Evolutionary conservation across 2,329 filamentous ascomycete species (phyloP).

Genomic region (Fusarium sp.): DNA sequence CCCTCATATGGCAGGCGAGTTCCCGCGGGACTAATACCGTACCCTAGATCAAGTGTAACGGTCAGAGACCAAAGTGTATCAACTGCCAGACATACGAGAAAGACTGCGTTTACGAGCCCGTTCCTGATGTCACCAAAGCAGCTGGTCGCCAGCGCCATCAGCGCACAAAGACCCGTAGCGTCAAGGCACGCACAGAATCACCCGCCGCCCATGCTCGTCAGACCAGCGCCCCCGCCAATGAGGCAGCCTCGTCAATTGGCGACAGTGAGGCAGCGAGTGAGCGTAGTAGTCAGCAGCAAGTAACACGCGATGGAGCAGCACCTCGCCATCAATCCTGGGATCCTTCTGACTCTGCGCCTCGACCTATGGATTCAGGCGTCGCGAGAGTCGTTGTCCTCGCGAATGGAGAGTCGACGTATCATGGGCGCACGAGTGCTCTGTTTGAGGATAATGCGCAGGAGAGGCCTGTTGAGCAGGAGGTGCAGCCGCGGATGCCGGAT

Average conservation of each 20-base stretch:
- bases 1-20: not conserved
- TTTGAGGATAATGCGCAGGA: slow-evolving; percentile 53
- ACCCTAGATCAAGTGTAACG: slow-evolving; percentile 62
- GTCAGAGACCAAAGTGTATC: slow-evolving; percentile 26
- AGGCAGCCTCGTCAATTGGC: not conserved
- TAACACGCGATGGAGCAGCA: slow-evolving; percentile 7
- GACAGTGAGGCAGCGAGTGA: slow-evolving; percentile 1
- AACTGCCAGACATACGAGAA: slow-evolving; percentile 33
- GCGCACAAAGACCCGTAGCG: slow-evolving; percentile 24
- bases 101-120: slow-evolving; percentile 44
- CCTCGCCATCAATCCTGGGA: slow-evolving; percentile 14
- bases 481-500: slow-evolving; percentile 47
- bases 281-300: not conserved
- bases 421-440: slow-evolving; percentile 61
- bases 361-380: slow-evolving; percentile 40
- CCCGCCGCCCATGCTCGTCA: not conserved
- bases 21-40: slow-evolving; percentile 6
- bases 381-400: slow-evolving; percentile 54
- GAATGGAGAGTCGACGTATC: slow-evolving; percentile 58
- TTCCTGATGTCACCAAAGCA: slow-evolving; percentile 29
- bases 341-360: not conserved
- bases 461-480: slow-evolving; percentile 38
- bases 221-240: not conserved
- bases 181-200: not conserved
- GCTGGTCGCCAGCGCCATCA: slow-evolving; percentile 35